Percentiles rank a stretch among this genome's conserved stretches.
phyloP scores from a whole-genome alignment of 306 rosid genomes.

The Cucumis hystrix region DNA sequence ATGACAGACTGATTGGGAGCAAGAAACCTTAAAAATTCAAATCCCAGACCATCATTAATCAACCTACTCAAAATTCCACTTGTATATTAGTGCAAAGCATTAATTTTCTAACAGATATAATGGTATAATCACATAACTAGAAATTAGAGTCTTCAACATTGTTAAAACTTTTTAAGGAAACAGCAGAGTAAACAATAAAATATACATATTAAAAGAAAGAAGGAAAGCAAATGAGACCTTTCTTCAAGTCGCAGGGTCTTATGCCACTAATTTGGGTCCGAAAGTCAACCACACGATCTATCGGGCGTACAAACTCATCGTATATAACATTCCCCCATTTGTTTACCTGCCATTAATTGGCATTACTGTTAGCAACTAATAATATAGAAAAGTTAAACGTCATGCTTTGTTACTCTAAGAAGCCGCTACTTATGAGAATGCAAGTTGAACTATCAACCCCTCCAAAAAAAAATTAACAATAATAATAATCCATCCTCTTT shows the following conservation, averaged over 20 bases:
- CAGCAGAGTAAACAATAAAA: not conserved
- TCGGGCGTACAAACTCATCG: constrained; percentile 75
- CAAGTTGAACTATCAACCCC: not conserved
- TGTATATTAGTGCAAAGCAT: not conserved
- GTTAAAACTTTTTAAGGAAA: not conserved
- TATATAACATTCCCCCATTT: constrained; percentile 84
- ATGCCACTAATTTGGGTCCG: constrained; percentile 89
- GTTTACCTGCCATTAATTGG: constrained; percentile 56
- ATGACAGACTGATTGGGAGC: not conserved
- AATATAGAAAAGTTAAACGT: not conserved
- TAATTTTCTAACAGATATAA: not conserved
- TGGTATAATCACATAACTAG: not conserved
- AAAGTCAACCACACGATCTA: constrained; percentile 74
- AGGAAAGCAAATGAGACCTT: constrained; percentile 40
- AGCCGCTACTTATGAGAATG: not conserved
- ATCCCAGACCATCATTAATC: not conserved
- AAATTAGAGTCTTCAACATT: not conserved
- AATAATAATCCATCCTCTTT: not conserved
- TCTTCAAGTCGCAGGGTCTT: constrained; percentile 64
- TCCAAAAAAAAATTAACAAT: not conserved
- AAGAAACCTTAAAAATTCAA: not conserved
- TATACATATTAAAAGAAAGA: not conserved
- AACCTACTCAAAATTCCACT: not conserved
- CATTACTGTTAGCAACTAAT: constrained; percentile 6
- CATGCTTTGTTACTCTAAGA: not conserved